phyloP scores from a whole-genome alignment of 2,329 filamentous ascomycete genomes.

The Stagonosporopsis vannaccii region DNA sequence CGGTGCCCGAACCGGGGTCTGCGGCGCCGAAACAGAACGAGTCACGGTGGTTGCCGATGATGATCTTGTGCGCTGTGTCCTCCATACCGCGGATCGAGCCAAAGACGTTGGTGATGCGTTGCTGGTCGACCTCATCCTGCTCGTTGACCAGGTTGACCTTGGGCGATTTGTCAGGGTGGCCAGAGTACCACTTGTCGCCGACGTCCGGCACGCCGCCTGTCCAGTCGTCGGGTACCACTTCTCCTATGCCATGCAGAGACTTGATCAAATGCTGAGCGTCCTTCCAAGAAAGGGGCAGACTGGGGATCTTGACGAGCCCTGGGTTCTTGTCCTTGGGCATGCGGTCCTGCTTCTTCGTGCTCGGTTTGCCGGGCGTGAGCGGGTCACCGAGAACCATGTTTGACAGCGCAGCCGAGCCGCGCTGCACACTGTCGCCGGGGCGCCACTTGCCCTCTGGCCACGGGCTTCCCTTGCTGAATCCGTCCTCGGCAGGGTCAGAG shows the following conservation, averaged over 20 bases:
- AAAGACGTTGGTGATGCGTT: conserved; percentile 92
- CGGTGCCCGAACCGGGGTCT: conserved; percentile 84
- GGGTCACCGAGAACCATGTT: conserved; percentile 89
- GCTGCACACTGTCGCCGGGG: conserved; percentile 81
- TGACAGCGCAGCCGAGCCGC: conserved; percentile 80
- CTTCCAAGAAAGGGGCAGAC: conserved; percentile 86
- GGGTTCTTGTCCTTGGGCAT: conserved; percentile 73
- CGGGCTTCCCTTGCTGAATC: conserved; percentile 74
- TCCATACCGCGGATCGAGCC: conserved; percentile 86
- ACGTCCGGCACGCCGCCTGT: conserved; percentile 77
- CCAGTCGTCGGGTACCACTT: conserved; percentile 74
- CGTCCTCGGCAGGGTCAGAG: conserved; percentile 86
- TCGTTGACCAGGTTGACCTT: conserved; percentile 83
- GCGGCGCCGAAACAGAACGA: conserved; percentile 88
- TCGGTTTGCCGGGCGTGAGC: conserved; percentile 87
- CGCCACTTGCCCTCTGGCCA: conserved; percentile 82
- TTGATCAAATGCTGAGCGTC: conserved; percentile 84
- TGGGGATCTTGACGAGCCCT: conserved; percentile 83
- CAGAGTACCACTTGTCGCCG: conserved; percentile 79
- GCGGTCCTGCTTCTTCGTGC: conserved; percentile 69
- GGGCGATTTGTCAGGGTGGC: conserved; percentile 72
- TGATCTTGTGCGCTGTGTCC: conserved; percentile 80
- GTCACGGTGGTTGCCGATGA: conserved; percentile 93
- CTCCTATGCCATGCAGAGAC: conserved; percentile 76
- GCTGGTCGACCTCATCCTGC: conserved; percentile 81